A percentile compares a stretch with the other conserved stretches of the same genome.
phyloP scores from a whole-genome alignment of 1,284 basidiomycete genomes.

The Meripilus lineatus region DNA sequence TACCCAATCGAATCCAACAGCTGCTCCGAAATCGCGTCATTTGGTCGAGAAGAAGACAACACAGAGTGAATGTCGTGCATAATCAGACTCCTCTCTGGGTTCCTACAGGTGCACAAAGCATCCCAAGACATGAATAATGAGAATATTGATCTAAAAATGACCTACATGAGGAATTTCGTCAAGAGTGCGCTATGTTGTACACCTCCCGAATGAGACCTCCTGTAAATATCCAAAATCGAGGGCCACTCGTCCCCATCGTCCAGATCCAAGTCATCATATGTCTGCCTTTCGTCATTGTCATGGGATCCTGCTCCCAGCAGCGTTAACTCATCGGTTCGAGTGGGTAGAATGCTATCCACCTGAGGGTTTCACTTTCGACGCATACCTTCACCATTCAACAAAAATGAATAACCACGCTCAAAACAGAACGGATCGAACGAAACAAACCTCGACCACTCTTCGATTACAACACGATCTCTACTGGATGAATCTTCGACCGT shows the following conservation, averaged over 20 bases:
- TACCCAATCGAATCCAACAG: constrained; percentile 84
- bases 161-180: constrained; percentile 29
- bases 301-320: too few species aligned
- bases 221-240: constrained; percentile 21
- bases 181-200: constrained; percentile 15
- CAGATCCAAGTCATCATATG: too few species aligned
- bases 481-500: constrained; percentile 25
- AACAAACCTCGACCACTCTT: constrained; percentile 33
- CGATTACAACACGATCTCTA: constrained; percentile 27
- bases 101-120: constrained; percentile 21
- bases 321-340: too few species aligned
- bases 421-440: background rate
- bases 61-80: constrained; percentile 25
- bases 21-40: constrained; percentile 77
- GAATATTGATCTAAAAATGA: constrained; percentile 13
- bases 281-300: too few species aligned
- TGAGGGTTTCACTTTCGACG: background rate
- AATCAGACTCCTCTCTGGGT: constrained; percentile 26
- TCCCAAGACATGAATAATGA: constrained; percentile 6
- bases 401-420: background rate
- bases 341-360: too few species aligned
- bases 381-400: background rate
- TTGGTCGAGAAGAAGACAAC: constrained; percentile 31
- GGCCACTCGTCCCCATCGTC: constrained; percentile 18
- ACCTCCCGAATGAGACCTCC: too few species aligned